Conservation (phyloP, 257 asterid species). For the Solanum sparsipilum region DNA sequence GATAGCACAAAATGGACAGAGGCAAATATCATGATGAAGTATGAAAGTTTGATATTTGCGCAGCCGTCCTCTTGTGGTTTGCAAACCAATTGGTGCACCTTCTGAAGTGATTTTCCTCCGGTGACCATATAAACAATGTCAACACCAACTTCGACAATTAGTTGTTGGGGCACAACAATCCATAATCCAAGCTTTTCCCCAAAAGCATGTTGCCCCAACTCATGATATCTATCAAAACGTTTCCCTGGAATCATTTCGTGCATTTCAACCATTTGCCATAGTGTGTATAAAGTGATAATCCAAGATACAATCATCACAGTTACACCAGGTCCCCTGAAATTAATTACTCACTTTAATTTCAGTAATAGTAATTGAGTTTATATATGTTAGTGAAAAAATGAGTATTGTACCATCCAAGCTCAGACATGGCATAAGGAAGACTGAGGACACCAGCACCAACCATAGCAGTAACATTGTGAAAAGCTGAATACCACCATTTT, state of each 20-base stretch:
- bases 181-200: slow-evolving; percentile 83
- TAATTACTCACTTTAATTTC: neutral
- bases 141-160: slow-evolving; percentile 72
- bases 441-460: slow-evolving; percentile 86
- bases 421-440: slow-evolving; percentile 83
- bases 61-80: neutral
- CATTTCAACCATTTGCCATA: slow-evolving; percentile 99
- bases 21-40: slow-evolving; percentile 81
- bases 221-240: slow-evolving; percentile 88
- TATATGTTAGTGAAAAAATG: neutral
- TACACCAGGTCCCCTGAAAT: slow-evolving; percentile 77
- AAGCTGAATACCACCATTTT: slow-evolving; percentile 95
- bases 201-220: slow-evolving; percentile 83
- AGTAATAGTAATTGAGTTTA: neutral
- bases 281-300: slow-evolving; percentile 65
- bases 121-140: slow-evolving; percentile 93
- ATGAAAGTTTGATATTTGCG: slow-evolving; percentile 50
- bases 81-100: slow-evolving; percentile 54
- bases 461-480: slow-evolving; percentile 91
- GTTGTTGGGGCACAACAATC: slow-evolving; percentile 88
- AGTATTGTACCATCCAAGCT: slow-evolving; percentile 52
- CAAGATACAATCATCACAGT: slow-evolving; percentile 68
- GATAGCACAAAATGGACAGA: slow-evolving; percentile 58
- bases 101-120: slow-evolving; percentile 68
- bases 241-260: slow-evolving; percentile 94